A percentile compares a stretch with the other conserved stretches of the same genome.
Evolutionary conservation across 208 protist genomes (phyloP).

Genomic region (Zelonia costaricensis): DNA sequence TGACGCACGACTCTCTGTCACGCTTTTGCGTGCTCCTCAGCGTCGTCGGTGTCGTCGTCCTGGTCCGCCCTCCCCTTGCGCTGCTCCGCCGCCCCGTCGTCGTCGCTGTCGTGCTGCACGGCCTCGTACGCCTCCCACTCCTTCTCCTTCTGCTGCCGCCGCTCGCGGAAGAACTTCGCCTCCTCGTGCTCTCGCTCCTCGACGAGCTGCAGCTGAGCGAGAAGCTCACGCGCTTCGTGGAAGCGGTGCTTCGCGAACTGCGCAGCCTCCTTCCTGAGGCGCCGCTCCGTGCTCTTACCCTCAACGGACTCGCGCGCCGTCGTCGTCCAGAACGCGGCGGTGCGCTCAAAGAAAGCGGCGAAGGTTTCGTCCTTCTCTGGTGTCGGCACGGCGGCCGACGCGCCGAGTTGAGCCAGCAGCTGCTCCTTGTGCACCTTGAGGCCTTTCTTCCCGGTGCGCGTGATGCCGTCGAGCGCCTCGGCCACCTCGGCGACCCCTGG

Average conservation of each 20-base stretch:
- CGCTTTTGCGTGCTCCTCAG: slow-evolving; percentile 3
- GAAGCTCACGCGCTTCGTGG: slow-evolving; percentile 64
- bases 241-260: slow-evolving; percentile 66
- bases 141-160: slow-evolving; percentile 65
- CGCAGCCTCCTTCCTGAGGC: slow-evolving; percentile 33
- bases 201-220: slow-evolving; percentile 77
- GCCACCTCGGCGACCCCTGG: slow-evolving; percentile 33
- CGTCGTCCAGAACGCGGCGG: slow-evolving; percentile 62
- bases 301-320: slow-evolving; percentile 68
- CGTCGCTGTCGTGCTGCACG: slow-evolving; percentile 31
- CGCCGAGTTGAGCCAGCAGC: slow-evolving; percentile 76
- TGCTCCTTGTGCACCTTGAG: slow-evolving; percentile 90
- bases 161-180: slow-evolving; percentile 74
- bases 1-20: not conserved
- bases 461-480: slow-evolving; percentile 45
- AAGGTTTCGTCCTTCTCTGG: slow-evolving; percentile 60
- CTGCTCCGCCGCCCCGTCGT: slow-evolving; percentile 1
- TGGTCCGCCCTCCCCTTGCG: not conserved
- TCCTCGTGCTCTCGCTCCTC: slow-evolving; percentile 83
- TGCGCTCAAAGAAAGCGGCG: slow-evolving; percentile 58
- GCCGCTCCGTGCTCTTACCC: slow-evolving; percentile 18
- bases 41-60: slow-evolving; percentile 9
- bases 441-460: slow-evolving; percentile 74
- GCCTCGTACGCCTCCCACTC: slow-evolving; percentile 75
- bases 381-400: slow-evolving; percentile 63